Evolutionary conservation across 2,329 filamentous ascomycete genomes (phyloP), one percentile per base, ranked within the genome.

Genomic region (Ophiostoma sp.): DNA sequence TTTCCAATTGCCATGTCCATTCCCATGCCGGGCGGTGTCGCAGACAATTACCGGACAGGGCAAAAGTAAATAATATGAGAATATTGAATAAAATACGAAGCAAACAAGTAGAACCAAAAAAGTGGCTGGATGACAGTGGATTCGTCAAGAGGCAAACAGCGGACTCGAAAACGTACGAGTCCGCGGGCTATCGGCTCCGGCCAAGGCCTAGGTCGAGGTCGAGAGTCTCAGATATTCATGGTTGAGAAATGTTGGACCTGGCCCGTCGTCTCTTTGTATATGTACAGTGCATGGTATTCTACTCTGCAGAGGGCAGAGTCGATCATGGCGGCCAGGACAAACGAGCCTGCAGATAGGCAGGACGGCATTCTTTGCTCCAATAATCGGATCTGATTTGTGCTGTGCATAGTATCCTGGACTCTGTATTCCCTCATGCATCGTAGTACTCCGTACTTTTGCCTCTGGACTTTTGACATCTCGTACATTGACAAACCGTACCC

Each of bases 131-230:
- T 20, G 44, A 48, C 15, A 48, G 52, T 57, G 52, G 52, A 57
- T 57, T 57, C 52, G 52, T 15, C 17, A 17, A 48, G 52, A 57
- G n/a, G 52, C 52, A 27, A 57, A 27, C 4, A 57, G 11, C n/a
- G 27, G 11, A 57, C 44, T 7, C 10, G 23, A 27, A 57, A 57
- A 57, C 52, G 52, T 57, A 57, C 52, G 52, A 57, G 52, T 57
- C 52, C 23, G 52, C 52, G 52, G 52, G 52, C 52, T 57, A 31
- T 57, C 52, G 52, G 52, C 52, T 57, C 52, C 52, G 52, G 44
- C 20, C 44, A 17, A 48, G 44, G 44, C n/a, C 44, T 48, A n/a
- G 44, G 44, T n/a, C 36, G 1, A 39, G 36, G 10, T 39, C 10
- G 10, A 39, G 36, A 39, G 36, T 39, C 36, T 11, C 13, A 39